A percentile compares a stretch with the other conserved stretches of the same genome.
Conservation (phyloP, 2,329 filamentous ascomycete genomes). For the Ophiognomonia clavigignenti-juglandacearum region DNA sequence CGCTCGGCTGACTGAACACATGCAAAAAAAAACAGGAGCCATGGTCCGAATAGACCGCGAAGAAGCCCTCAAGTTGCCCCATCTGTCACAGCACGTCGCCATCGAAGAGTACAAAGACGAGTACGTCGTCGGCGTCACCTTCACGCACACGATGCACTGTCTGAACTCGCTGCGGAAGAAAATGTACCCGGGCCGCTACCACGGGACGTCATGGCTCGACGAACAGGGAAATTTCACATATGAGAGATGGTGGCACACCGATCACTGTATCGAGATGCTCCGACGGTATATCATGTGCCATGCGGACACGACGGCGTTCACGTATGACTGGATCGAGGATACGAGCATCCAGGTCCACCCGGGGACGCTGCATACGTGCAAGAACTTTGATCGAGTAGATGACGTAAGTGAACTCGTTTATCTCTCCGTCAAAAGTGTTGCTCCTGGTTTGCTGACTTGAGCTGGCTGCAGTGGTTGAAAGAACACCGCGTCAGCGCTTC, state of each 20-base stretch:
- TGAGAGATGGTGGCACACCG: not conserved
- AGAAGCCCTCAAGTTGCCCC: not conserved
- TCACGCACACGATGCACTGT: not conserved
- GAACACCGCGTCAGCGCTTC: not conserved
- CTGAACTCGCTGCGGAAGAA: not conserved
- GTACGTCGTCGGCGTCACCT: not conserved
- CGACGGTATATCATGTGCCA: not conserved
- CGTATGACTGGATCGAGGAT: constrained; percentile 3
- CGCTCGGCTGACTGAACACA: not conserved
- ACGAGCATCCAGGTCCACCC: not conserved
- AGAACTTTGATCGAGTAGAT: not conserved
- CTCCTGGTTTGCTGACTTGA: not conserved
- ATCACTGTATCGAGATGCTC: not conserved
- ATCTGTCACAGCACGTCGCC: not conserved
- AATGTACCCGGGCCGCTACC: not conserved
- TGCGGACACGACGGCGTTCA: not conserved
- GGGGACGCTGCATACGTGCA: not conserved
- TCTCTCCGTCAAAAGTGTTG: no score
- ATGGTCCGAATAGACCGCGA: not conserved
- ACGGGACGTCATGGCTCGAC: not conserved
- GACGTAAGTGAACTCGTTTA: not conserved
- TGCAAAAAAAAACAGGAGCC: no score
- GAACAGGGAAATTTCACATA: not conserved
- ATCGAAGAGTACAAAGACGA: not conserved
- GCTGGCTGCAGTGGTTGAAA: not conserved